Evolutionary conservation across 2,329 filamentous ascomycete species (phyloP), one percentile per base, ranked within the genome.

Genomic region (Colletotrichum eleusines): DNA sequence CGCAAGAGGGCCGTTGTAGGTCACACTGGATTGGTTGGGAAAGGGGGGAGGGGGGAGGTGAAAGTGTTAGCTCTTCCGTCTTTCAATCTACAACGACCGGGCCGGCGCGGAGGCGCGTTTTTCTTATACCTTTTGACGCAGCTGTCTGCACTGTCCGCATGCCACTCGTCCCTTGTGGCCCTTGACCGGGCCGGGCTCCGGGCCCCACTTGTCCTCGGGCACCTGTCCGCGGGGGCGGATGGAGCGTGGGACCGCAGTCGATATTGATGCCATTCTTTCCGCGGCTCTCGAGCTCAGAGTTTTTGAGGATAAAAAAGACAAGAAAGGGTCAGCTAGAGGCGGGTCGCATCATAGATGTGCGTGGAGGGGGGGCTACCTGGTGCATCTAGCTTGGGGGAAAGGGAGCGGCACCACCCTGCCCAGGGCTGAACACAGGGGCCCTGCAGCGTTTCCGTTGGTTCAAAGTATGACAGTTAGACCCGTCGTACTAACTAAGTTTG

Each of bases 81-180:
- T 46, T 9, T 60, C 14, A 31, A 12, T 31, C 42, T 20, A 18
- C 20, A 33, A 44, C 18, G 23, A 20, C 50, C 28, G 31, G 31
- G 31, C 31, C n/a, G 48, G 11, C 14, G 48, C 26, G 5, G 11
- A 31, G 16, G 26, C 50, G 16, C 8, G 28, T 5, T n/a, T 33
- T 23, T 35, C 6, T 3, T 35, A 8, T 42, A 70, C 67, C 67
- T 70, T 70, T 70, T 70, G 67, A 1, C 67, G 62, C 18, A 70
- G 50, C n/a, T 44, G 66, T 16, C 67, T 51, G 48, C 67, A 70
- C 31, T 57, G 58, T 16, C 67, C 67, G 40, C 67, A 70, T 5
- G 63, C 62, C 14, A 70, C 64, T 0, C 63, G 67, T 26, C 67
- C 63, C 11, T 70, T 70, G 28, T 48, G 42, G 9, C 35, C 48